Percentiles rank a stretch among this genome's conserved stretches.
Evolutionary conservation across 179 eudicot genomes (phyloP).

Genomic region (Vitellaria paradoxa): DNA sequence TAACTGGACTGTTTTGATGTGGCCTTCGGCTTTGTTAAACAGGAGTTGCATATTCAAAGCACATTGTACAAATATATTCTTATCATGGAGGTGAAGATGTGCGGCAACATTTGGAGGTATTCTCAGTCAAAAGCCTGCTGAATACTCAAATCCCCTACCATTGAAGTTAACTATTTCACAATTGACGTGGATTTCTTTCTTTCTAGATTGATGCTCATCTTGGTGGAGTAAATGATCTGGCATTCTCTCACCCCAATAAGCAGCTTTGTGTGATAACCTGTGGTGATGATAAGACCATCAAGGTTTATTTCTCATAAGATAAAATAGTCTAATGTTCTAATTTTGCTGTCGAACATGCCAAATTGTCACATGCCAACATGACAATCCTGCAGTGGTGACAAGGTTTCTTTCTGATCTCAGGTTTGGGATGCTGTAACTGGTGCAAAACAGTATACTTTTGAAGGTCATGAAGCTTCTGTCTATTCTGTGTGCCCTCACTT

Average conservation of each 20-base stretch:
- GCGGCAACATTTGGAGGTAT: slow-evolving; percentile 81
- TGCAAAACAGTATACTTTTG: slow-evolving; percentile 69
- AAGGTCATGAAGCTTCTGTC: slow-evolving; percentile 98
- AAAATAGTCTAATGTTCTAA: not conserved
- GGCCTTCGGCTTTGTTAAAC: slow-evolving; percentile 10
- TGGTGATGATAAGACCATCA: slow-evolving; percentile 84
- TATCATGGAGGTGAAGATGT: slow-evolving; percentile 71
- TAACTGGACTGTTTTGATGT: not conserved
- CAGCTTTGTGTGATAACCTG: slow-evolving; percentile 82
- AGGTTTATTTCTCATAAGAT: slow-evolving; percentile 31
- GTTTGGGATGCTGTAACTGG: slow-evolving; percentile 96
- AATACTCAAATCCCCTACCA: not conserved
- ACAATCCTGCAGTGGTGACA: not conserved
- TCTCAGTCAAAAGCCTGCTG: slow-evolving; percentile 5
- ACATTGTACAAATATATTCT: slow-evolving; percentile 83
- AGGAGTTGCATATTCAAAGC: slow-evolving; percentile 95
- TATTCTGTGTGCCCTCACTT: slow-evolving; percentile 94
- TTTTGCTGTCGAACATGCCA: slow-evolving; percentile 1
- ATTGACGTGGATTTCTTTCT: not conserved
- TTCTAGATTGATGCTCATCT: slow-evolving; percentile 74
- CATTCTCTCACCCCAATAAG: slow-evolving; percentile 77
- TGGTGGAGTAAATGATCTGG: slow-evolving; percentile 80
- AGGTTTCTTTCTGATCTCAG: slow-evolving; percentile 26
- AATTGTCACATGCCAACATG: not conserved
- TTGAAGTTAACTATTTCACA: slow-evolving; percentile 10